Conservation (phyloP, 495 filamentous ascomycete genomes). For the Penicillium dipodomyicola region DNA sequence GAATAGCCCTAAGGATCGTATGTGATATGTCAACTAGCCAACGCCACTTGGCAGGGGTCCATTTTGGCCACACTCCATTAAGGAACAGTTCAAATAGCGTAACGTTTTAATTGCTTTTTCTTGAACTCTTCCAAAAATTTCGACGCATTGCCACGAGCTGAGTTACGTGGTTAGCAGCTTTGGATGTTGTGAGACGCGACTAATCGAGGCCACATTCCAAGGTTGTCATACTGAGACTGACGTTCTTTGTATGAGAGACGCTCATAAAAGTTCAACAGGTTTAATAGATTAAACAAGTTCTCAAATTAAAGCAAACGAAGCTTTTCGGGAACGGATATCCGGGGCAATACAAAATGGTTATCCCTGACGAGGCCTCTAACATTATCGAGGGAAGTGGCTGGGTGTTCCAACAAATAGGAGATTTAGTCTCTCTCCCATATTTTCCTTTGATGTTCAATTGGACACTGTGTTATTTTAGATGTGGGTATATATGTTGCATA, state of each 20-base stretch:
- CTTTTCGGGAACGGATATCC: not conserved
- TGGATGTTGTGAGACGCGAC: not conserved
- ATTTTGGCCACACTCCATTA: not conserved
- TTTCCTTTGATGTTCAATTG: not conserved
- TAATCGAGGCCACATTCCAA: not conserved
- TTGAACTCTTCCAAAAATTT: not conserved
- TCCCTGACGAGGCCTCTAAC: not conserved
- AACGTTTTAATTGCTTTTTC: not conserved
- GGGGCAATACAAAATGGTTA: not conserved
- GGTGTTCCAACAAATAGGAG: not conserved
- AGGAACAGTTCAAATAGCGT: not conserved
- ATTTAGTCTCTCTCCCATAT: not conserved
- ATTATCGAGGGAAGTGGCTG: not conserved
- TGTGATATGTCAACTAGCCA: slow-evolving; percentile 1
- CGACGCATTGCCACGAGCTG: not conserved
- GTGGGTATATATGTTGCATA: not conserved
- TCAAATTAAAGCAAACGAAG: not conserved
- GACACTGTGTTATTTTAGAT: not conserved
- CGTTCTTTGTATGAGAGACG: not conserved
- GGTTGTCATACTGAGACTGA: not conserved
- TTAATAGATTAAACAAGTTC: too few relatives aligned
- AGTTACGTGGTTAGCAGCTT: not conserved
- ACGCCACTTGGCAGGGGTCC: not conserved
- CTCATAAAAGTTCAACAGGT: not conserved
- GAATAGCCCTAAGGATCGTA: not conserved